Percentiles rank a stretch among this genome's conserved stretches.
Evolutionary conservation across 75 land plant genomes (phyloP).

Genomic region (Gnetum montanum): DNA sequence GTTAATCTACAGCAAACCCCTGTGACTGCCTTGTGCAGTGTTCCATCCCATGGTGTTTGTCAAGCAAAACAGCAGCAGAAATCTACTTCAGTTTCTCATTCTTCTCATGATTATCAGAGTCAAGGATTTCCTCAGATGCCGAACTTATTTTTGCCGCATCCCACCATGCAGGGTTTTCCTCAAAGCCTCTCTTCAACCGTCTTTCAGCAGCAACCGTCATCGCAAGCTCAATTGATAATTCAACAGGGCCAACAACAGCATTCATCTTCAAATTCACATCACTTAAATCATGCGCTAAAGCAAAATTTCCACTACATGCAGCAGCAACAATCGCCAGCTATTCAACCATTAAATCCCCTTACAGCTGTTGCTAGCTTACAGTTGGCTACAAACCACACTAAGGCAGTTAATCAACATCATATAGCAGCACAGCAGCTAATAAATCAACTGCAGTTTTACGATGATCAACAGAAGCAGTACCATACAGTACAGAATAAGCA

Average conservation of each 20-base stretch:
- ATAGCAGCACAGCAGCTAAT: neutral
- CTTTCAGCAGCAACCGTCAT: slow-evolving; percentile 12
- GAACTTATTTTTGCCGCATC: slow-evolving; percentile 13
- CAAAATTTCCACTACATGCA: slow-evolving; percentile 4
- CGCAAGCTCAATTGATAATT: slow-evolving; percentile 12
- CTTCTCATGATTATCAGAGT: slow-evolving; percentile 1
- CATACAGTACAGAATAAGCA: slow-evolving; percentile 1
- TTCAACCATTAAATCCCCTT: neutral
- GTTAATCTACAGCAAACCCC: neutral
- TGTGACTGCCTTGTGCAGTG: neutral
- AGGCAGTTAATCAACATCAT: slow-evolving; percentile 4
- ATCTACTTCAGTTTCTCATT: neutral
- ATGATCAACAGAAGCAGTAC: slow-evolving; percentile 4
- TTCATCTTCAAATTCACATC: slow-evolving; percentile 6
- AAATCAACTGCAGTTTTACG: slow-evolving; percentile 1
- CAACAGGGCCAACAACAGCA: slow-evolving; percentile 25
- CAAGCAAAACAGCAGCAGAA: slow-evolving; percentile 6
- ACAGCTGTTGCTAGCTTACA: slow-evolving; percentile 2
- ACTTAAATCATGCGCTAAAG: slow-evolving; percentile 10
- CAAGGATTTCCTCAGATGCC: slow-evolving; percentile 7
- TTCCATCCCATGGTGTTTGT: neutral
- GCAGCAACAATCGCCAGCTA: neutral
- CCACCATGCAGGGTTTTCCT: slow-evolving; percentile 10
- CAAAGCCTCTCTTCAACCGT: slow-evolving; percentile 4
- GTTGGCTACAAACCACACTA: neutral